These are phyloP conservation scores for Leccinum subatratum DNA, from an alignment of 1,284 basidiomycete species.

Conservation along the genomic window DNA sequence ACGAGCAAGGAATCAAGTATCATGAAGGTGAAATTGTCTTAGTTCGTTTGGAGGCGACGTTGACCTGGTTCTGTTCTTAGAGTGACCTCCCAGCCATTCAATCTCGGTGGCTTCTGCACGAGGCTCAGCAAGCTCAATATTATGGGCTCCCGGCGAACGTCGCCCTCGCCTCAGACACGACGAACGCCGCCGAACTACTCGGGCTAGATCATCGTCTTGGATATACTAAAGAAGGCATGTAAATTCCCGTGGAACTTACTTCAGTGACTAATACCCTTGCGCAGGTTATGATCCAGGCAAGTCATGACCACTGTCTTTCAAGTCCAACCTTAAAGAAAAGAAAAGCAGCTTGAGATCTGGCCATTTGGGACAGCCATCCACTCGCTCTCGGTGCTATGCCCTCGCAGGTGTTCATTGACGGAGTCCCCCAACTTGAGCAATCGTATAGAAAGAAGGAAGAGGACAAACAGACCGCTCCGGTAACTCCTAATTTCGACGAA, in stretches of 20 bases:
- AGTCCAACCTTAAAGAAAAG: not conserved
- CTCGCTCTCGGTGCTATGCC: conserved; percentile 70
- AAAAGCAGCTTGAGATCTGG: conserved; percentile 71
- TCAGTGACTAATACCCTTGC: conserved; percentile 2
- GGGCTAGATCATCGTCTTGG: conserved; percentile 69
- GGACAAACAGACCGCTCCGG: conserved; percentile 48
- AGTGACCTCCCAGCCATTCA: conserved; percentile 68
- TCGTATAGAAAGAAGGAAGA: conserved; percentile 45
- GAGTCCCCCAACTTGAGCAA: conserved; percentile 51
- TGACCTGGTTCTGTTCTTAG: conserved; percentile 27
- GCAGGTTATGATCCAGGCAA: conserved; percentile 35
- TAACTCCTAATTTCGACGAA: conserved; percentile 58
- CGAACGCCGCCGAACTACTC: conserved; percentile 55
- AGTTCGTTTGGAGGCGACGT: not conserved
- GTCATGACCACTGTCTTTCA: conserved; percentile 3
- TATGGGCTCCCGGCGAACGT: conserved; percentile 45
- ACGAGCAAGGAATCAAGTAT: conserved; percentile 31
- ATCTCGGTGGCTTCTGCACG: conserved; percentile 62
- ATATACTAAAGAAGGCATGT: conserved; percentile 46
- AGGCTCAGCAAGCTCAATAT: conserved; percentile 68
- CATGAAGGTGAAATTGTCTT: conserved; percentile 43
- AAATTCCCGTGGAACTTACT: not conserved
- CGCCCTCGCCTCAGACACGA: conserved; percentile 58
- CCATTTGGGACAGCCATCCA: conserved; percentile 87
- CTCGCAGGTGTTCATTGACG: conserved; percentile 67